Conservation (phyloP, 306 rosid species). For the Vachellia collinsii region DNA sequence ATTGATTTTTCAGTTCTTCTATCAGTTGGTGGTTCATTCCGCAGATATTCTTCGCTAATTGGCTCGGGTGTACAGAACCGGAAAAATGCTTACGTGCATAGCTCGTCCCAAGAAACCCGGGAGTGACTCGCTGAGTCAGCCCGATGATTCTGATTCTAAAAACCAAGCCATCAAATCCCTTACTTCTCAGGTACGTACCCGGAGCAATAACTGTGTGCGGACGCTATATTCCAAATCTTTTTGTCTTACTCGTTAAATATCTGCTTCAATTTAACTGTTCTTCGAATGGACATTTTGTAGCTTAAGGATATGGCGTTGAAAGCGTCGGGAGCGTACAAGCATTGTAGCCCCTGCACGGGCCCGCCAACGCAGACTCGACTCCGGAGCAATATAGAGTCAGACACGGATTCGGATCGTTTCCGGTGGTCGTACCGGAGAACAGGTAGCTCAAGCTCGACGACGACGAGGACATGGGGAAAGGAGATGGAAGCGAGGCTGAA, state of each 20-base stretch:
- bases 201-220: not conserved
- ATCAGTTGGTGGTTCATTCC: not conserved
- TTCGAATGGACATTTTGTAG: constrained; percentile 39
- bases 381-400: constrained; percentile 55
- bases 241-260: constrained; percentile 1
- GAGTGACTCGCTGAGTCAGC: constrained; percentile 59
- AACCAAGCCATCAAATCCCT: constrained; percentile 75
- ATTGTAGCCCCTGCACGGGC: constrained; percentile 80
- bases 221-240: not conserved
- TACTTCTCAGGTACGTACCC: constrained; percentile 65
- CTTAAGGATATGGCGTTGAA: constrained; percentile 92
- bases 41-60: constrained; percentile 27
- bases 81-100: constrained; percentile 83
- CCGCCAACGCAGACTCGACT: constrained; percentile 49
- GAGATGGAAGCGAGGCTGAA: constrained; percentile 93
- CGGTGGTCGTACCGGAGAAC: constrained; percentile 77
- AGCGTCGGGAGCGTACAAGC: constrained; percentile 87
- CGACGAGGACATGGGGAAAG: constrained; percentile 83
- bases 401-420: constrained; percentile 77
- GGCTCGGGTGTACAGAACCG: constrained; percentile 16
- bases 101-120: constrained; percentile 89
- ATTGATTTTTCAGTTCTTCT: not conserved
- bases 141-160: constrained; percentile 69
- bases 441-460: constrained; percentile 79
- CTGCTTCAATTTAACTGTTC: not conserved